Evolutionary conservation across 2,329 filamentous ascomycete genomes (phyloP).

Genomic region (Penicillium italicum): DNA sequence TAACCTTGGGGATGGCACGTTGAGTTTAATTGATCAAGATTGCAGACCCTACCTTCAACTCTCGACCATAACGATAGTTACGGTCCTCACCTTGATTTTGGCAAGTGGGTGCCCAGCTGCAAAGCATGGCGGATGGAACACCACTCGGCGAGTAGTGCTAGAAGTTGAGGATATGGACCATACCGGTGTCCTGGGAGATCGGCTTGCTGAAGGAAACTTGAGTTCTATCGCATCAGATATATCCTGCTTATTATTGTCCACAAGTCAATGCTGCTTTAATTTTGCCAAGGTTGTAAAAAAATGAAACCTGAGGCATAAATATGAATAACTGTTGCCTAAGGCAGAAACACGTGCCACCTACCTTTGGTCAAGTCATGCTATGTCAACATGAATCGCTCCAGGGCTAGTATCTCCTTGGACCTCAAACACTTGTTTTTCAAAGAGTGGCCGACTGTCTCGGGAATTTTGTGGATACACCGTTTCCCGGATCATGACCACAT

Average conservation of each 20-base stretch:
- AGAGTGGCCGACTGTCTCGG: neutral
- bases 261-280: neutral
- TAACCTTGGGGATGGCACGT: no score
- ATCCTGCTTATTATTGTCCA: no score
- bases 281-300: neutral
- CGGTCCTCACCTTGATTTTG: no score
- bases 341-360: constrained; percentile 10
- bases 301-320: neutral
- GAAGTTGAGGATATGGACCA: neutral
- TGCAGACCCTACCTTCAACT: no score
- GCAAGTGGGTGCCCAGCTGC: no score
- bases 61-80: no score
- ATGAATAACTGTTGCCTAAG: neutral
- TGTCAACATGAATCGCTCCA: neutral
- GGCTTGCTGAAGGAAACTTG: neutral
- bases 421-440: neutral
- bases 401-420: neutral
- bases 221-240: neutral
- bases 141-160: neutral
- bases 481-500: constrained; percentile 1
- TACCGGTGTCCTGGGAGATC: neutral
- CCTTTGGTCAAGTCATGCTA: neutral
- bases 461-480: neutral
- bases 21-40: no score
- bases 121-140: constrained; percentile 6